Percentiles rank a stretch among this genome's conserved stretches.
phyloP scores from a whole-genome alignment of 805 yeast genomes.

The Brettanomyces bruxellensis region DNA sequence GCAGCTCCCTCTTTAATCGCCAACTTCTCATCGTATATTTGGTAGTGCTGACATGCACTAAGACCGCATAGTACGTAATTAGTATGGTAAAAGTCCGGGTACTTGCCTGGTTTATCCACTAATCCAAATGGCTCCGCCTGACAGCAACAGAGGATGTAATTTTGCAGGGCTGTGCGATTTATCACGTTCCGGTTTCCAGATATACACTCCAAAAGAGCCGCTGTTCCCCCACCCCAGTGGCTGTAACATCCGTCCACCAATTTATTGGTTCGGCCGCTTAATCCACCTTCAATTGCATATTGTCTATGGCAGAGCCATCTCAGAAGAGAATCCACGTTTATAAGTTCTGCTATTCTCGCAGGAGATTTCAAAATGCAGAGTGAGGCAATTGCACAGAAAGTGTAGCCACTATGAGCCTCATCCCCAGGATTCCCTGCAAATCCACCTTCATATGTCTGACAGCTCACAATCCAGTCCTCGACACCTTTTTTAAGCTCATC shows the following conservation, averaged over 20 bases:
- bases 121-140: slow-evolving; percentile 59
- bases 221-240: slow-evolving; percentile 87
- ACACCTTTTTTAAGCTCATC: slow-evolving; percentile 47
- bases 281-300: slow-evolving; percentile 68
- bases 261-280: slow-evolving; percentile 85
- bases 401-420: slow-evolving; percentile 97
- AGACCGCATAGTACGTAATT: slow-evolving; percentile 78
- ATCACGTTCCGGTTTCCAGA: slow-evolving; percentile 26
- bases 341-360: slow-evolving; percentile 19
- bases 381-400: slow-evolving; percentile 79
- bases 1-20: slow-evolving; percentile 13
- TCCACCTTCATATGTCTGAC: slow-evolving; percentile 96
- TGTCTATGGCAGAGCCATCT: slow-evolving; percentile 73
- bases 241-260: slow-evolving; percentile 94
- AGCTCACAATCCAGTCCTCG: slow-evolving; percentile 49
- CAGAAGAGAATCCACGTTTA: slow-evolving; percentile 40
- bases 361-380: slow-evolving; percentile 38
- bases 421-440: slow-evolving; percentile 74
- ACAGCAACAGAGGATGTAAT: slow-evolving; percentile 68
- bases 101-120: slow-evolving; percentile 77
- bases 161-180: slow-evolving; percentile 48
- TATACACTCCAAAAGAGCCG: slow-evolving; percentile 53
- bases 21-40: slow-evolving; percentile 15
- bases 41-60: slow-evolving; percentile 43
- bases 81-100: slow-evolving; percentile 84